Conservation (phyloP, 2,329 filamentous ascomycete genomes). For the Aspergillus pseudotamarii region DNA sequence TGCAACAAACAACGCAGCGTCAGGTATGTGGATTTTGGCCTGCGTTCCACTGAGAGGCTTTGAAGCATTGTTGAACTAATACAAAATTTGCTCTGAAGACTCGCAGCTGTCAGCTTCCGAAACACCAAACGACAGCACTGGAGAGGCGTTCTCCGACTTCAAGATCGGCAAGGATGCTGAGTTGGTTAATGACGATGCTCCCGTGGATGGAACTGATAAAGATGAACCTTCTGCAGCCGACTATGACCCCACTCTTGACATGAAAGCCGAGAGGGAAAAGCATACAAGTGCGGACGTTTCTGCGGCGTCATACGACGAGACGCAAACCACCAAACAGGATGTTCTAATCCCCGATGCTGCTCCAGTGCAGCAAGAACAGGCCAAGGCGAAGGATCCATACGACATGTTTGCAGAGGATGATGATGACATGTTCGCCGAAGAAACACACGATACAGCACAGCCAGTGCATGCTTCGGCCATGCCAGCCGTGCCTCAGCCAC, state of each 20-base stretch:
- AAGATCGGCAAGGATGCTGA: slow-evolving; percentile 68
- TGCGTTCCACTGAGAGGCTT: background rate
- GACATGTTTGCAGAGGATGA: slow-evolving; percentile 67
- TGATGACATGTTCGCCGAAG: slow-evolving; percentile 88
- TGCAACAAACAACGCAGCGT: slow-evolving; percentile 35
- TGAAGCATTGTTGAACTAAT: slow-evolving; percentile 1
- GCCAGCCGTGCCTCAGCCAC: slow-evolving; percentile 53
- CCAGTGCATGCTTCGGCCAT: slow-evolving; percentile 53
- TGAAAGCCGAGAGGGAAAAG: slow-evolving; percentile 77
- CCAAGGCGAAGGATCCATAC: slow-evolving; percentile 56
- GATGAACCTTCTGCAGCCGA: slow-evolving; percentile 89
- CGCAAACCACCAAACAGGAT: slow-evolving; percentile 56
- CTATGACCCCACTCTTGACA: slow-evolving; percentile 86
- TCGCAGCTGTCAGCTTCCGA: slow-evolving; percentile 49
- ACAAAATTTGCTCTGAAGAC: slow-evolving; percentile 18
- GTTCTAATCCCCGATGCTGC: slow-evolving; percentile 49
- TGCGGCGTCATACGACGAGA: slow-evolving; percentile 62
- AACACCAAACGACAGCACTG: slow-evolving; percentile 51
- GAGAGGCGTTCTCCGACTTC: slow-evolving; percentile 61
- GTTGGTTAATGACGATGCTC: slow-evolving; percentile 59
- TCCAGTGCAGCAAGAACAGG: slow-evolving; percentile 39
- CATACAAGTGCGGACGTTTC: slow-evolving; percentile 61
- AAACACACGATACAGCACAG: slow-evolving; percentile 56
- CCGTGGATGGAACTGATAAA: slow-evolving; percentile 52
- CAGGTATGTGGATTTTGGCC: slow-evolving; percentile 37